Evolutionary conservation across 805 yeast species (phyloP).

Genomic region (Yueomyces sinensis): DNA sequence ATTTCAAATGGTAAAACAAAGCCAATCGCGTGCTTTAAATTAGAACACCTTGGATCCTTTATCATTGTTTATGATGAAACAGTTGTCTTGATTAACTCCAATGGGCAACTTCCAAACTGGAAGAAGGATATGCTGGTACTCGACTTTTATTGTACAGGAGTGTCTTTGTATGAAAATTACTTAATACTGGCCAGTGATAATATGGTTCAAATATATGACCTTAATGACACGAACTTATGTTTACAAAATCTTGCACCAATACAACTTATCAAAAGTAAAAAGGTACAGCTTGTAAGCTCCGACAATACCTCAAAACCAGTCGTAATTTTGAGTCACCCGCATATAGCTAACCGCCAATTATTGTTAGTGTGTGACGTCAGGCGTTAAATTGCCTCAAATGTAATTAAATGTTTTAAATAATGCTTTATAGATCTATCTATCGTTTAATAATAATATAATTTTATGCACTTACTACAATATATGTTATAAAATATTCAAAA

Average conservation of each 20-base stretch:
- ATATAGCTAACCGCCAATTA: conserved; percentile 46
- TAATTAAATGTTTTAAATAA: too few relatives aligned
- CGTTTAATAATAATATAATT: not conserved
- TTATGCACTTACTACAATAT: too few relatives aligned
- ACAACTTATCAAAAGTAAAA: conserved; percentile 65
- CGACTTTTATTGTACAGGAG: conserved; percentile 29
- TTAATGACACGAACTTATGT: conserved; percentile 17
- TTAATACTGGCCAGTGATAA: conserved; percentile 48
- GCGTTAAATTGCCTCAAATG: too few relatives aligned
- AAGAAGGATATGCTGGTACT: conserved; percentile 28
- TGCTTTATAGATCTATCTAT: not conserved
- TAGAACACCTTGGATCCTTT: conserved; percentile 39
- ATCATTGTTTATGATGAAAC: conserved; percentile 58
- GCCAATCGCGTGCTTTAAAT: conserved; percentile 53
- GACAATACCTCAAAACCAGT: conserved; percentile 26
- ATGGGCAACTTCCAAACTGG: conserved; percentile 37
- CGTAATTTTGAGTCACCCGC: conserved; percentile 52
- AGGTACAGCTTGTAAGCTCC: conserved; percentile 33
- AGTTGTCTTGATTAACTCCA: conserved; percentile 50
- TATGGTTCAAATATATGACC: conserved; percentile 53
- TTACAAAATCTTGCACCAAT: conserved; percentile 31
- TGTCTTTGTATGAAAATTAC: conserved; percentile 33
- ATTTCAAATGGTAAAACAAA: conserved; percentile 24
- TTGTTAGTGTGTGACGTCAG: conserved; percentile 23
- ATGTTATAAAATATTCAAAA: too few relatives aligned